These are phyloP conservation scores for Melampsora americana DNA, from an alignment of 1,284 basidiomycete species.

Conservation along the genomic window DNA sequence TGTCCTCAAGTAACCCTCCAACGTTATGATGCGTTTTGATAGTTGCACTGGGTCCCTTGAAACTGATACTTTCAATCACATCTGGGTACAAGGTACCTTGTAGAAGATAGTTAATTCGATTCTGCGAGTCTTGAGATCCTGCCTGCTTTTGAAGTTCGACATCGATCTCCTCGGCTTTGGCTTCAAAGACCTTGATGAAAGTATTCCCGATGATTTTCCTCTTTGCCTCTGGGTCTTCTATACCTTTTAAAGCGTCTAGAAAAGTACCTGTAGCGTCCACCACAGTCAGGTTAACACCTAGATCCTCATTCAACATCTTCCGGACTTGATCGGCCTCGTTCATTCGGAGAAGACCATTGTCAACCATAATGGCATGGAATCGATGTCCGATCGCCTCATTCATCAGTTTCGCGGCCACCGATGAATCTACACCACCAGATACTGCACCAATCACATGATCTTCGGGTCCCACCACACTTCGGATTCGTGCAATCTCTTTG, in stretches of 20 bases:
- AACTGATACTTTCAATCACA: slow-evolving; percentile 98
- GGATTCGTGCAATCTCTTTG: slow-evolving; percentile 91
- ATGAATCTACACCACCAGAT: slow-evolving; percentile 95
- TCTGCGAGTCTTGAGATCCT: slow-evolving; percentile 65
- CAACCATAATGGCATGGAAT: slow-evolving; percentile 99
- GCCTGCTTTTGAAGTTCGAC: slow-evolving; percentile 67
- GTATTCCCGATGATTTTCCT: slow-evolving; percentile 99
- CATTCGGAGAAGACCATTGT: slow-evolving; percentile 91
- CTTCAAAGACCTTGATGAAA: slow-evolving; percentile 97
- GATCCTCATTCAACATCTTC: slow-evolving; percentile 86
- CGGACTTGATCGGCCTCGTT: slow-evolving; percentile 92
- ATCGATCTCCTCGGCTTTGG: slow-evolving; percentile 85
- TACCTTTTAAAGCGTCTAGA: slow-evolving; percentile 77
- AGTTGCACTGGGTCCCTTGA: slow-evolving; percentile 97
- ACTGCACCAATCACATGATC: slow-evolving; percentile 98
- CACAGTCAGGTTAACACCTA: slow-evolving; percentile 94
- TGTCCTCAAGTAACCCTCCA: slow-evolving; percentile 90
- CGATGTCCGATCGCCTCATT: slow-evolving; percentile 98
- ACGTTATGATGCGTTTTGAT: slow-evolving; percentile 99
- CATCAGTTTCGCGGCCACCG: slow-evolving; percentile 98
- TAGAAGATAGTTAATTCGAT: slow-evolving; percentile 88
- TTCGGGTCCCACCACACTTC: slow-evolving; percentile 87
- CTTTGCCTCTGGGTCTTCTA: slow-evolving; percentile 96
- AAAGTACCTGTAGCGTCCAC: slow-evolving; percentile 94
- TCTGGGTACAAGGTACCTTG: slow-evolving; percentile 99